Conservation (phyloP, 768 basidiomycete species). For the Trametopsis cervina region DNA sequence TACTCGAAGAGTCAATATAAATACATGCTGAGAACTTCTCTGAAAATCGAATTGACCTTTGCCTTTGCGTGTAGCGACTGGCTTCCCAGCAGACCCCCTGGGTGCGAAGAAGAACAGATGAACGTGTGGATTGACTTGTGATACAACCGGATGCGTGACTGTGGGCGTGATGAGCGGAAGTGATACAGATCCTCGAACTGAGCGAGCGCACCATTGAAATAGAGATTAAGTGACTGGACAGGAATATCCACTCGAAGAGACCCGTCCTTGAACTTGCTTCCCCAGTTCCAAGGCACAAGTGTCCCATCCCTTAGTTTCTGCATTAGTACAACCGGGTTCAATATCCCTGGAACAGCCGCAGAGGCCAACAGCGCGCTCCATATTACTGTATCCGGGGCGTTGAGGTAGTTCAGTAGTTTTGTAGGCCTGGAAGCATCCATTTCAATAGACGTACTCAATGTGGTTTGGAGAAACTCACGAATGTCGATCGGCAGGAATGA, state of each 20-base stretch:
- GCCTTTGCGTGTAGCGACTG: conserved; percentile 89
- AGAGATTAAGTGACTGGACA: conserved; percentile 78
- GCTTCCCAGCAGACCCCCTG: conserved; percentile 82
- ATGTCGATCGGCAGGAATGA: conserved; percentile 85
- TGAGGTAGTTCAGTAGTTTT: conserved; percentile 91
- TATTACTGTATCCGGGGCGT: conserved; percentile 87
- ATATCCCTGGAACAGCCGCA: conserved; percentile 91
- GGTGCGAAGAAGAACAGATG: conserved; percentile 95
- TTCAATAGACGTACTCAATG: not conserved
- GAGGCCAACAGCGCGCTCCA: conserved; percentile 82
- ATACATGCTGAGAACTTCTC: conserved; percentile 1
- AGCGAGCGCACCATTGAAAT: conserved; percentile 65
- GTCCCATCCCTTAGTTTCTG: conserved; percentile 78
- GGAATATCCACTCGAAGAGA: conserved; percentile 95
- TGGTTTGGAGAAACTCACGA: conserved; percentile 41
- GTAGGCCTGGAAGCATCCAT: conserved; percentile 65
- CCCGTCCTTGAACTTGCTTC: conserved; percentile 90
- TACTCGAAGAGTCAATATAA: conserved; percentile 16
- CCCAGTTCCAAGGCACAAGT: conserved; percentile 91
- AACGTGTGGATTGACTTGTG: conserved; percentile 88
- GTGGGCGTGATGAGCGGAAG: no score
- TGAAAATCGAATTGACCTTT: conserved; percentile 47
- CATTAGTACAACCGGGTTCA: conserved; percentile 94
- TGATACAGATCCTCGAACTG: not conserved
- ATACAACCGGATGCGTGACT: conserved; percentile 92